Base-by-base conservation (phyloP, 257 asterid species). In the Solanum pinnatisectum region DNA sequence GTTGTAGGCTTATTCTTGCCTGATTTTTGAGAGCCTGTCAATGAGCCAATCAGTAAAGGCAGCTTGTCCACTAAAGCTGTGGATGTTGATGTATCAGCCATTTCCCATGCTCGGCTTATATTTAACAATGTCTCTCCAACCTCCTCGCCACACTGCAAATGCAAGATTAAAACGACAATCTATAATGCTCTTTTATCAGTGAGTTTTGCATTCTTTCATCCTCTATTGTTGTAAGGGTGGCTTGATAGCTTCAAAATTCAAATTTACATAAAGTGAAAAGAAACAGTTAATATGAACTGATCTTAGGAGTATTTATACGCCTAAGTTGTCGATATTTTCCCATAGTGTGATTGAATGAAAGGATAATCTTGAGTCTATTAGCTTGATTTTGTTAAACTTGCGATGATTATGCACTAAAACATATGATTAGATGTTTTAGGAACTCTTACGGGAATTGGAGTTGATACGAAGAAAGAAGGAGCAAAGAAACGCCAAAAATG, bases 41-140 rank as follows among this genome's bases (percentile, higher is more conserved):
- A 88, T 27, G 93, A 91, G 87, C 91, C 88, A 49, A 85, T 90
- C 76, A 95, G 73, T 46, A 78, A 77, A 68, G 98, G 98, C 88
- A 97, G 94, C 92, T 92, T 92, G 88, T 93, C 90, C 89, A 94
- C 40, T 90, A 95, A 88, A 89, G 87, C 86, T 4, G 93, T 93
- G 23, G 99, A 97, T 70, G 96, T 92, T 44, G 94, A 92, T 78
- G 95, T 86, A 63, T 96, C 99, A 60, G 93, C 99, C 59, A 7
- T 85, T 91, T 97, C 98, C 99, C 98, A 97, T 89, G 99, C 98
- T 88, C 95, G 94, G 90, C 93, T 93, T 87, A 97, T 90, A 88
- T 96, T 88, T 81, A 97, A 85, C 81, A 97, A 84, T 86, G 90
- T 89, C 89, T 95, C 92, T 84, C 99, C 98, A 67, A 94, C 89